These are phyloP conservation scores for Termitomyces bulborhizus DNA, from an alignment of 768 basidiomycete species.

Conservation along the genomic window DNA sequence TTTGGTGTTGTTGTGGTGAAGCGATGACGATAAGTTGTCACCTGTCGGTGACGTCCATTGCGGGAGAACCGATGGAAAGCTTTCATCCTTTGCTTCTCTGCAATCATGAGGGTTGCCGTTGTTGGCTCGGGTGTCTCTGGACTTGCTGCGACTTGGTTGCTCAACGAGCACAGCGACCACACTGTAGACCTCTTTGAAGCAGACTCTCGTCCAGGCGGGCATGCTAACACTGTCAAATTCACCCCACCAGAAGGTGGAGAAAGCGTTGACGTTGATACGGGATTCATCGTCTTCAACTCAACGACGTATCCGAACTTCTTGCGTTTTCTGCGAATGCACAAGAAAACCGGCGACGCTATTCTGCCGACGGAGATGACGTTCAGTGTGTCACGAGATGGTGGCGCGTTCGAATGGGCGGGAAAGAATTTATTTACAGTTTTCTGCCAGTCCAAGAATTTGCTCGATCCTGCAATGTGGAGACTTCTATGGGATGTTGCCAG, in stretches of 20 bases:
- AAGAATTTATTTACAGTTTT: constrained; percentile 57
- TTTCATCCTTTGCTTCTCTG: neutral
- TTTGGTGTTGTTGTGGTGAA: neutral
- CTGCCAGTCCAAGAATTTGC: constrained; percentile 54
- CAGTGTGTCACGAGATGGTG: constrained; percentile 64
- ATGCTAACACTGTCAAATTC: constrained; percentile 69
- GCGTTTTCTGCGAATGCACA: constrained; percentile 49
- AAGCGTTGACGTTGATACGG: constrained; percentile 65
- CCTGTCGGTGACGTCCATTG: neutral
- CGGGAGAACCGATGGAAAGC: neutral
- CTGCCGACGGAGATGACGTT: constrained; percentile 73
- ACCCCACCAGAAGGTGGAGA: constrained; percentile 24
- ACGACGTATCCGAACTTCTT: constrained; percentile 76
- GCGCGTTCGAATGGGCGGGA: constrained; percentile 74
- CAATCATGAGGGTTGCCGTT: constrained; percentile 57
- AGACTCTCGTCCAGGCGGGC: constrained; percentile 62
- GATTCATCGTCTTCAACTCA: constrained; percentile 64
- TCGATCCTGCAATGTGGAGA: constrained; percentile 65
- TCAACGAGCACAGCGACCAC: constrained; percentile 71
- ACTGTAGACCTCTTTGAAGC: constrained; percentile 74
- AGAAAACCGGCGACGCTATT: constrained; percentile 35
- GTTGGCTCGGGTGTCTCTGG: constrained; percentile 77
- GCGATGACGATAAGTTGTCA: neutral
- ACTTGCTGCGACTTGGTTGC: constrained; percentile 69
- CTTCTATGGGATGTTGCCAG: constrained; percentile 65